Evolutionary conservation across 2,329 filamentous ascomycete genomes (phyloP), one percentile per base, ranked within the genome.

Genomic region (Paecilomyces sp.): DNA sequence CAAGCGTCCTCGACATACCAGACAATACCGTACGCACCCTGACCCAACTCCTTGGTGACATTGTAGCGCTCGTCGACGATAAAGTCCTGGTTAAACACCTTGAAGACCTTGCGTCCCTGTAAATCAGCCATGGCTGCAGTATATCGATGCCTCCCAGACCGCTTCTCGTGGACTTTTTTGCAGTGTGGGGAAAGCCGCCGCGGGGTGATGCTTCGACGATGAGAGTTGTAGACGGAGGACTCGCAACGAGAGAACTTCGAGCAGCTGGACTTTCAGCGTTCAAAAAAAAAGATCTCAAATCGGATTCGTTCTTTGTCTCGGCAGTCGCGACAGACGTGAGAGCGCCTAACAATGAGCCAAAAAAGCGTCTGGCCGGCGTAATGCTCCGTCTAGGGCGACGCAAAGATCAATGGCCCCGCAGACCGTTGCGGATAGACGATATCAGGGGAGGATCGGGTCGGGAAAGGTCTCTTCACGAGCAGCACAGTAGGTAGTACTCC

Each of bases 1-100:
- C 15, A 31, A n/a, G 36, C 3, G n/a, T 33, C 58, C 15, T 47
- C 30, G 50, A 77, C 84, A 63, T 84, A 96, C 92, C 94, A 99
- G 73, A 99, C 94, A 71, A 99, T 97, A 74, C 94, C 94, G 74
- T 99, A 99, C 71, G 94, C 94, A 72, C 94, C 94, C 78, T 99
- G 94, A 54, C 94, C 94, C 58, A 99, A 83, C 82, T 99, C 94
- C 84, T 99, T 99, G 66, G 93, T 97, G 66, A 99, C 94, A 66
- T 90, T 96, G 81, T 99, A 99, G 70, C 93, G 88, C 79, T 97
- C 93, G 75, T 97, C 94, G 72, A 97, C 94, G 69, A 97, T 88
- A 75, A 99, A 99, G 81, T 99, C 94, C 75, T 99, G 94, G 83
- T 97, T 97, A 81, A 99, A 99, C 76, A 99, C 92, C 87, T 96